Evolutionary conservation across 2,329 filamentous ascomycete species (phyloP).

Genomic region (Septoria petroselini): DNA sequence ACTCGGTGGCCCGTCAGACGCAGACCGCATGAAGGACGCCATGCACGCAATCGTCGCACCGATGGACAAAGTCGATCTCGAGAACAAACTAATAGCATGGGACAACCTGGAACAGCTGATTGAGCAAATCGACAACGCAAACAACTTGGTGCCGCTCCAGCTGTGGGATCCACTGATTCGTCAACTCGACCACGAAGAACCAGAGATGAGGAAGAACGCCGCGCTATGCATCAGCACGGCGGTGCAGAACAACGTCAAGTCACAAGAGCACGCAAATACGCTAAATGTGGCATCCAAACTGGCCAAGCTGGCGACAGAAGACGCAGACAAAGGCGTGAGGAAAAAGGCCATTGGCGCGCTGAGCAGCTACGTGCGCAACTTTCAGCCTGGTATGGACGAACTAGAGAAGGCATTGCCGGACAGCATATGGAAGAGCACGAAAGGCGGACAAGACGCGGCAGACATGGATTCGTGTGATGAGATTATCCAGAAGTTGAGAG

Average conservation of each 20-base stretch:
- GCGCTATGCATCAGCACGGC: constrained; percentile 95
- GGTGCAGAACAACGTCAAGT: constrained; percentile 89
- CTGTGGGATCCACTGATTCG: constrained; percentile 79
- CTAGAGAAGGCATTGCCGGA: constrained; percentile 65
- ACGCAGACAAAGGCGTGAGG: constrained; percentile 62
- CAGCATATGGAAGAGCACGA: constrained; percentile 52
- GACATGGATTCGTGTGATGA: constrained; percentile 83
- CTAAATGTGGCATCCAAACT: constrained; percentile 68
- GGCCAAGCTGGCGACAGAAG: constrained; percentile 61
- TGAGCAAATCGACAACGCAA: constrained; percentile 92
- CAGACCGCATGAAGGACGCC: constrained; percentile 82
- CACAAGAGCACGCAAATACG: constrained; percentile 68
- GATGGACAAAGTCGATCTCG: constrained; percentile 57
- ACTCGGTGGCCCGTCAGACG: constrained; percentile 81
- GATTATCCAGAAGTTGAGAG: constrained; percentile 36
- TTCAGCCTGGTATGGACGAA: constrained; percentile 68
- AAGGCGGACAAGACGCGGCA: constrained; percentile 67
- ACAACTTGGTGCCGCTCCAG: constrained; percentile 75
- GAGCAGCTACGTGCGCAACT: constrained; percentile 82
- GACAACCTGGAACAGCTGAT: constrained; percentile 94
- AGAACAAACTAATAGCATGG: constrained; percentile 78
- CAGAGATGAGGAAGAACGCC: constrained; percentile 75
- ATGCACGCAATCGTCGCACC: constrained; percentile 71
- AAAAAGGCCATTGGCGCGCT: constrained; percentile 88
- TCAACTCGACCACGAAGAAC: constrained; percentile 64